Base-by-base conservation (phyloP, 352 stramenopile species). In the Pythium utonaiense region DNA sequence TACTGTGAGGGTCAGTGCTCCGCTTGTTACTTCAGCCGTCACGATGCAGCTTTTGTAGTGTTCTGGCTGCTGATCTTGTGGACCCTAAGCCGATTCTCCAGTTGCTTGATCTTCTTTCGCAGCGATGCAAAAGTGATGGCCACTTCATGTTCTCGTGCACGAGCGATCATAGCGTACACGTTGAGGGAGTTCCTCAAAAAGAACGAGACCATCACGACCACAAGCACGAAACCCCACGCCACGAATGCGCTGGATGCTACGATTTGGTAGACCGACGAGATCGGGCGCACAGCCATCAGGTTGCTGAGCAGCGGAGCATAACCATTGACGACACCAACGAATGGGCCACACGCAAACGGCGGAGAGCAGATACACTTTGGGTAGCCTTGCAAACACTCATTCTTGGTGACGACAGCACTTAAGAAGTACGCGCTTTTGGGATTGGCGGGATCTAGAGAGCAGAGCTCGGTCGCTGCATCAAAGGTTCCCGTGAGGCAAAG, bases 41-140 rank as follows among this genome's bases (percentile, higher is more conserved):
- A n/a, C 17, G 36, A 22, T 44, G 8, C 3, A 12, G 21, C 42
- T 31, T 50, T 38, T 54, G 12, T 40, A 2, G 24, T 27, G 34
- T 14, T 12, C 12, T 48, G 22, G 52, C 12, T 10, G 49, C 49
- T 44, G 53, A 83, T 72, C 22, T 73, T 78, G 45, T 88, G 76
- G 55, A 88, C 57, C 16, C 73, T 72, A 38, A 85, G 41, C 4
- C 76, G 76, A n/a, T 73, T 84, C 44, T 88, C 76, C 2, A 88
- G 71, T 40, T 88, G 78, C 52, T 76, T 83, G 56, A 88, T 83
- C 48, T 78, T 83, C 34, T 72, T 83, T 8, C 66, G 68, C n/a
- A 88, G 38, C 21, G 78, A 75, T 17, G 74, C 69, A 12, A 88
- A 78, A 3, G 74, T 83, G 44, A 84, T 62, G 1, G 62, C 62